phyloP scores from a whole-genome alignment of 768 basidiomycete species.

The button mushroom (Agaricus bisporus) region DNA sequence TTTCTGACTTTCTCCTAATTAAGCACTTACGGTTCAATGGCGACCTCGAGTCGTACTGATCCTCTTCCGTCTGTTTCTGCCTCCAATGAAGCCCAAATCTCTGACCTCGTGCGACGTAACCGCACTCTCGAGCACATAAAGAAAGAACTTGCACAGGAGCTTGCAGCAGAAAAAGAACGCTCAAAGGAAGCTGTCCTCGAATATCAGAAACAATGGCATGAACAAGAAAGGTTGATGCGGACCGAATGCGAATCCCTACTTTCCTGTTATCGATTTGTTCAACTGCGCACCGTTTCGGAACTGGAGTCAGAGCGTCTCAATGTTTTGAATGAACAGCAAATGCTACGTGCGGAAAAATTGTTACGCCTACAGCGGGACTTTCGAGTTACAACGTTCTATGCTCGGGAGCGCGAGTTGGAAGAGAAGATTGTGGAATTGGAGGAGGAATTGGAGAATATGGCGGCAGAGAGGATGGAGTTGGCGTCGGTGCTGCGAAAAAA shows the following conservation, averaged over 20 bases:
- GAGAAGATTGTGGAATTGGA: slow-evolving; percentile 45
- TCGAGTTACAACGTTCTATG: slow-evolving; percentile 63
- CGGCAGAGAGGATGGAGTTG: slow-evolving; percentile 40
- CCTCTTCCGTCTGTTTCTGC: slow-evolving; percentile 44
- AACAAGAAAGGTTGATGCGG: slow-evolving; percentile 45
- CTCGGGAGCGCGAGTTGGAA: slow-evolving; percentile 55
- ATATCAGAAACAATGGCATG: slow-evolving; percentile 43
- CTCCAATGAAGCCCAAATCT: slow-evolving; percentile 62
- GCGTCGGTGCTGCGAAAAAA: slow-evolving; percentile 34
- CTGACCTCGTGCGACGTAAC: slow-evolving; percentile 66
- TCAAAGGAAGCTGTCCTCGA: slow-evolving; percentile 34
- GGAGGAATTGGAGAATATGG: slow-evolving; percentile 42
- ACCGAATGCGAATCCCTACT: slow-evolving; percentile 59
- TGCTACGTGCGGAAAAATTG: slow-evolving; percentile 50
- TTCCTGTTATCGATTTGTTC: slow-evolving; percentile 57
- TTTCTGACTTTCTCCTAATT: background rate
- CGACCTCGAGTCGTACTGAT: slow-evolving; percentile 11
- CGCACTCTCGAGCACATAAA: slow-evolving; percentile 57
- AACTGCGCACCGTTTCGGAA: slow-evolving; percentile 47
- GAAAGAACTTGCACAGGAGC: slow-evolving; percentile 46
- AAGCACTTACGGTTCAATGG: background rate
- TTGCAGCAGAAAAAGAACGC: slow-evolving; percentile 36
- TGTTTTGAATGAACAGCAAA: slow-evolving; percentile 50
- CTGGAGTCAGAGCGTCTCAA: slow-evolving; percentile 47
- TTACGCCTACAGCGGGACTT: slow-evolving; percentile 58